Percentiles rank a stretch among this genome's conserved stretches.
These are phyloP conservation scores for Thelonectria olida DNA, from an alignment of 2,329 filamentous ascomycete genomes.

Conservation along the genomic window DNA sequence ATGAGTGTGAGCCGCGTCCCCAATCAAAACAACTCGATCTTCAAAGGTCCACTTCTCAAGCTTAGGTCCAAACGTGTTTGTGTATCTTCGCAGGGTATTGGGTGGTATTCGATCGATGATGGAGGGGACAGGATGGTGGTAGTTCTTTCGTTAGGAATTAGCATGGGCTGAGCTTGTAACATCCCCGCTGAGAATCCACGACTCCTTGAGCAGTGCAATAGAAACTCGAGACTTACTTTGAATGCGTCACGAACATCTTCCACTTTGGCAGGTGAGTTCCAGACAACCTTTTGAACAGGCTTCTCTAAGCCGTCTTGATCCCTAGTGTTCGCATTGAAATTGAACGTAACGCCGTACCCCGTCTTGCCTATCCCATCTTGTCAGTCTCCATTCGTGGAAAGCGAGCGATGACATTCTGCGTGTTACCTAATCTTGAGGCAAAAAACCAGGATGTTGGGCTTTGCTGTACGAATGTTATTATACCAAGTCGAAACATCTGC, in stretches of 20 bases:
- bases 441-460: slow-evolving; percentile 2
- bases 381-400: too few relatives aligned
- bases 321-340: not conserved
- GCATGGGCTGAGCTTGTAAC: too few relatives aligned
- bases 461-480: slow-evolving; percentile 1
- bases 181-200: not conserved
- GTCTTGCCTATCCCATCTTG: too few relatives aligned
- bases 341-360: slow-evolving; percentile 3
- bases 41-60: slow-evolving; percentile 40
- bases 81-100: not conserved
- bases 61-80: not conserved
- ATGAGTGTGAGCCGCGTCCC: slow-evolving; percentile 52
- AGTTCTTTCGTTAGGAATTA: too few relatives aligned
- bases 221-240: not conserved
- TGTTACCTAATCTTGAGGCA: slow-evolving; percentile 1
- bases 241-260: not conserved
- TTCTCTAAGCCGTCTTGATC: too few relatives aligned
- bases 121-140: too few relatives aligned
- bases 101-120: too few relatives aligned
- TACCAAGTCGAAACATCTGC: not conserved
- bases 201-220: not conserved
- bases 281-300: too few relatives aligned
- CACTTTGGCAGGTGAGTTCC: not conserved
- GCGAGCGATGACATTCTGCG: too few relatives aligned
- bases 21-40: slow-evolving; percentile 46